phyloP scores from a whole-genome alignment of 192 early-diverging fungal species.

The Rhizoclosmatium globosum region DNA sequence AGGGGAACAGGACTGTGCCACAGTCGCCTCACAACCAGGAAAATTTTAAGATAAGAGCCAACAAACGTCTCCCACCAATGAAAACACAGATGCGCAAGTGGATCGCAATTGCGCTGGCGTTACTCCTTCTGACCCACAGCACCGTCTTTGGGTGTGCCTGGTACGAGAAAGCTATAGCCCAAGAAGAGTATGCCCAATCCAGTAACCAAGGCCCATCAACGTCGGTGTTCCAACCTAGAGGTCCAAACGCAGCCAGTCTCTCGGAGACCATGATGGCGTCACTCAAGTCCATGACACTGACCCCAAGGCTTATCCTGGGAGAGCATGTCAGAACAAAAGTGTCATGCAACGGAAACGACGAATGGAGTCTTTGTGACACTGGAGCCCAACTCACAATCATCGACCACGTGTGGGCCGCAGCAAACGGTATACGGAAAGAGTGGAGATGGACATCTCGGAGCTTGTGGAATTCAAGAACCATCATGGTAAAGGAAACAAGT shows the following conservation, averaged over 20 bases:
- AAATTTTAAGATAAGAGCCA: no score
- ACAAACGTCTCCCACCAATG: no score
- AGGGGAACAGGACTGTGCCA: no score
- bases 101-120: neutral
- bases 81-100: neutral
- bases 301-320: neutral
- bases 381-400: neutral
- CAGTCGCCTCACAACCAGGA: no score
- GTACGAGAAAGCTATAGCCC: neutral
- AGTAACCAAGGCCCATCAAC: neutral
- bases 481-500: neutral
- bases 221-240: neutral
- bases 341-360: neutral
- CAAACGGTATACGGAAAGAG: neutral
- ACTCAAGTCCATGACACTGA: neutral
- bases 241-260: no score
- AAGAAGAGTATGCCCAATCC: neutral
- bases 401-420: neutral
- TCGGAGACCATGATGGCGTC: neutral
- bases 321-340: neutral
- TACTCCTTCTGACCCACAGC: neutral
- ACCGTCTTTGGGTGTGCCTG: neutral
- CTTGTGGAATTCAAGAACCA: neutral
- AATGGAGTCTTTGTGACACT: neutral
- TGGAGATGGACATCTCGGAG: neutral